These are phyloP conservation scores for Ensete ventricosum DNA, from an alignment of 176 grass and related monocot genomes.

Conservation along the genomic window DNA sequence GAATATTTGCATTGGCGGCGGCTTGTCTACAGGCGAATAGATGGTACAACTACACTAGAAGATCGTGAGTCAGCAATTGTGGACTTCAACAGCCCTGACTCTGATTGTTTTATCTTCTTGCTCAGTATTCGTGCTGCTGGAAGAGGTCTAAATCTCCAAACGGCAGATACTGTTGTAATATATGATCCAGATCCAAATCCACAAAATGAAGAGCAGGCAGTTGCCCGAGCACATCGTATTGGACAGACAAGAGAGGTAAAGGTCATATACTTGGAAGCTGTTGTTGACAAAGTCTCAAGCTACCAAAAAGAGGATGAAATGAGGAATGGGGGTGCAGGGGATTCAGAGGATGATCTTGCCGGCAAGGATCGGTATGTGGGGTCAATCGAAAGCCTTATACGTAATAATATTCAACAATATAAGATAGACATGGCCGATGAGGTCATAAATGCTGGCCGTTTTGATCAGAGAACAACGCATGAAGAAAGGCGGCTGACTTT, in stretches of 20 bases:
- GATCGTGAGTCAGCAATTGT: conserved; percentile 90
- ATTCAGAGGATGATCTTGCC: conserved; percentile 82
- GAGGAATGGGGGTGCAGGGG: conserved; percentile 61
- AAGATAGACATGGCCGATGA: conserved; percentile 99
- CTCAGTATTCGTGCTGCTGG: conserved; percentile 98
- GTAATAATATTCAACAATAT: conserved; percentile 95
- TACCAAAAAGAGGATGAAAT: conserved; percentile 98
- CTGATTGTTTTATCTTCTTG: conserved; percentile 98
- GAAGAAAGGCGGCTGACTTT: conserved; percentile 95
- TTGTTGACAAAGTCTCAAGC: conserved; percentile 93
- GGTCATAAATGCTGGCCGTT: conserved; percentile 97
- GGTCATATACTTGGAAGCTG: conserved; percentile 97
- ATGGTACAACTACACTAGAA: conserved; percentile 94
- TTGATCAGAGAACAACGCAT: conserved; percentile 98
- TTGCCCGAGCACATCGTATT: conserved; percentile 96
- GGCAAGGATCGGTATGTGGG: conserved; percentile 90
- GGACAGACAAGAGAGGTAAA: conserved; percentile 97
- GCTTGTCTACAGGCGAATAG: conserved; percentile 84
- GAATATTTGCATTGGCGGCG: conserved; percentile 90
- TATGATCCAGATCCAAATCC: conserved; percentile 98
- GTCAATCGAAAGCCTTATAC: conserved; percentile 96
- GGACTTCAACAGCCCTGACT: conserved; percentile 86
- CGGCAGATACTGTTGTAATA: conserved; percentile 97
- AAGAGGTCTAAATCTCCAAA: conserved; percentile 98
- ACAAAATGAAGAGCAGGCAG: conserved; percentile 97